These are phyloP conservation scores for Lyophyllum atratum DNA, from an alignment of 768 basidiomycete species.

Conservation along the genomic window DNA sequence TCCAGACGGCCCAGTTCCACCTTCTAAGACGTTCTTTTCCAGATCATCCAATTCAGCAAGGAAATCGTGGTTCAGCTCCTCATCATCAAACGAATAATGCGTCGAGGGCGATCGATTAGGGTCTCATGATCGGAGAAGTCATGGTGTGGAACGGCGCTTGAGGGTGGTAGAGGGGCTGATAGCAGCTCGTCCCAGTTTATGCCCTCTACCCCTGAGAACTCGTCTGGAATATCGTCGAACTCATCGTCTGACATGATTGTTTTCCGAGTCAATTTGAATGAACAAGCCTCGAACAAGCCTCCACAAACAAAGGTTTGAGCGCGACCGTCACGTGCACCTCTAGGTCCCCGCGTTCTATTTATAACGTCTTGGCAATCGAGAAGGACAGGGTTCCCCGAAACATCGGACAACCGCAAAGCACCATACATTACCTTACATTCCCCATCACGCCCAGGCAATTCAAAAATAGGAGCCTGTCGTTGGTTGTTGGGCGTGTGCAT, in stretches of 20 bases:
- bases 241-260: constrained; percentile 46
- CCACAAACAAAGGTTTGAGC: neutral
- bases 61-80: constrained; percentile 35
- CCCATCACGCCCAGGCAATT: constrained; percentile 10
- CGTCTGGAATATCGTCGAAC: constrained; percentile 55
- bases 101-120: constrained; percentile 17
- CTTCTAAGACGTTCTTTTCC: constrained; percentile 34
- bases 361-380: neutral
- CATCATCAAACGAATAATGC: constrained; percentile 30
- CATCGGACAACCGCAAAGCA: neutral
- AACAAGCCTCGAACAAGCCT: no score
- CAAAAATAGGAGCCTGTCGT: constrained; percentile 15
- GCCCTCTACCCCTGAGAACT: constrained; percentile 51
- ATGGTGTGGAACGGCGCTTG: constrained; percentile 27
- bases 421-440: neutral
- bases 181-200: constrained; percentile 47
- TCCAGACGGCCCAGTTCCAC: constrained; percentile 1
- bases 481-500: constrained; percentile 8
- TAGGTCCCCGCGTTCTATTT: neutral
- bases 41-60: constrained; percentile 48
- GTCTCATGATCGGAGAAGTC: neutral
- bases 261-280: no score
- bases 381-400: neutral
- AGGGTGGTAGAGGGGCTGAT: constrained; percentile 15
- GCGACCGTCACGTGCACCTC: constrained; percentile 10